Evolutionary conservation across 1,284 basidiomycete species (phyloP).

Genomic region (Irpex lacteus): DNA sequence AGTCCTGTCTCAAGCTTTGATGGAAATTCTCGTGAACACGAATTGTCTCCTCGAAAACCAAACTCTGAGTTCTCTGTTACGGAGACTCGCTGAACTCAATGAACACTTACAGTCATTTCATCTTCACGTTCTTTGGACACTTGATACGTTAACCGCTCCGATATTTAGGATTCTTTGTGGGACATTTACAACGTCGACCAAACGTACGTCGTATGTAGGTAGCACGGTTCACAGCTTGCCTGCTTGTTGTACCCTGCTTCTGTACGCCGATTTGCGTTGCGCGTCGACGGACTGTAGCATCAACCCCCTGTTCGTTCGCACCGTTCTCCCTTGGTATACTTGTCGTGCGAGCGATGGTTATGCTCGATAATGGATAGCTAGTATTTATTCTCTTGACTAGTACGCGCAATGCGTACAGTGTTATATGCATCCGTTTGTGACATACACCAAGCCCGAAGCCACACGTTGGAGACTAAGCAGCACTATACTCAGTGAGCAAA

Average conservation of each 20-base stretch:
- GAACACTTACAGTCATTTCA: constrained; percentile 14
- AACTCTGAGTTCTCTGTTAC: neutral
- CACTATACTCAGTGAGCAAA: neutral
- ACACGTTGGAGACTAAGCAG: neutral
- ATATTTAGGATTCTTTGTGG: neutral
- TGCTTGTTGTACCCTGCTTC: constrained; percentile 1
- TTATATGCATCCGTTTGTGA: too few relatives aligned
- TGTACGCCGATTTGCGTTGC: neutral
- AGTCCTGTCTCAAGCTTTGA: constrained; percentile 51
- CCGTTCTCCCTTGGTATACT: neutral
- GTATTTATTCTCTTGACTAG: neutral
- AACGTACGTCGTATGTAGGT: neutral
- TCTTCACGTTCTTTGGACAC: constrained; percentile 16
- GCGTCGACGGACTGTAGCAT: neutral
- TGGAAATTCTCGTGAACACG: neutral
- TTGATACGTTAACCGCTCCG: neutral
- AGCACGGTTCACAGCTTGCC: neutral
- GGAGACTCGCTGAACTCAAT: neutral
- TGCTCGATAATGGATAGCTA: neutral
- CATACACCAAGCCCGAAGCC: neutral
- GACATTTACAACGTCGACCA: neutral
- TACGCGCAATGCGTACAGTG: too few relatives aligned
- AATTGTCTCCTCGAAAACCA: neutral
- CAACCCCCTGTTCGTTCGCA: neutral
- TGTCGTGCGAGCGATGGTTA: neutral